Base-by-base conservation (phyloP, 805 yeast genomes). In the Tetrapisispora arboricola region DNA sequence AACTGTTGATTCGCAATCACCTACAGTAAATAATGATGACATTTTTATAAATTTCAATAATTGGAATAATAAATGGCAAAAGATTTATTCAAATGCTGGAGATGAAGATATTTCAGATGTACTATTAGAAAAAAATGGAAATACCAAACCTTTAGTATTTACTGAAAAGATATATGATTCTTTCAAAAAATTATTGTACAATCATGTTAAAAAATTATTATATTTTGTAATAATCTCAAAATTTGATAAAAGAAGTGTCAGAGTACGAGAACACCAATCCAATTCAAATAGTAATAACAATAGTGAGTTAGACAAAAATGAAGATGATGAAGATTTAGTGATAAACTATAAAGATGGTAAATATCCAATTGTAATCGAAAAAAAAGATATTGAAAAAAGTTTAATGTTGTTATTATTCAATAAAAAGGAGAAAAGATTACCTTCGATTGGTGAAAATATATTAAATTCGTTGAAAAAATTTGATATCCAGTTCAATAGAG, bases 61-160 rank as follows among this genome's bases (percentile, higher is more conserved):
- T 22, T 60, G 64, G 64, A 38, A 47, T 9, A 49, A 44, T 32
- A 47, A 58, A 34, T 60, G 64, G 64, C 29, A 26, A 3, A 40
- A 48, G 1, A 40, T 58, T 3, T 60, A 60, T 39, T 44, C 58
- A 7, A 15, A 17, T 7, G 17, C 26, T 24, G 19, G 19, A 6
- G 37, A 34, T 16, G 30, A 16, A 15, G 29, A 34, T 24, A 24
- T 34, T 8, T 17, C 37, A 10, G 20, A 34, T 7, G 5, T 34
- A 3, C 16, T 34, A 22, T 3, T 34, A 13, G 30, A 34, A 17
- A 22, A 15, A 17, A 22, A n/a, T 16, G 13, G 16, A 13, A 34
- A 24, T 16, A 34, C 20, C 12, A 6, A 12, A 16, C 37, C 58
- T 5, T 32, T 47, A 8, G 46, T 43, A 2, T 33, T 47, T 19